phyloP scores from a whole-genome alignment of 2,329 filamentous ascomycete species.

The Diplodia corticola region DNA sequence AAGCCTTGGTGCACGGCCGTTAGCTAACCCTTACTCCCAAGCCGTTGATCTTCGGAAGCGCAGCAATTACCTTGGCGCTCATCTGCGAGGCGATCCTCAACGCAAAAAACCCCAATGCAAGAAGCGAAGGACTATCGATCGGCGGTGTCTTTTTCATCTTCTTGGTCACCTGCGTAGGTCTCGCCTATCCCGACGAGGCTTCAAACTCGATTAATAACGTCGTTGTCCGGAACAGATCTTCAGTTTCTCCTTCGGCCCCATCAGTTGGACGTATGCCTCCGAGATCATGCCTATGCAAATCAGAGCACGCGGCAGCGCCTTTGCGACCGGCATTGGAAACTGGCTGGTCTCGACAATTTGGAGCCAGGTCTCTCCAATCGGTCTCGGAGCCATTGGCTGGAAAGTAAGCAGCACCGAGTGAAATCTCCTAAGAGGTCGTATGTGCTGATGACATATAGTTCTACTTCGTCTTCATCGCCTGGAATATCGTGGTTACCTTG shows the following conservation, averaged over 20 bases:
- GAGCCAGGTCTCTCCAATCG: conserved; percentile 59
- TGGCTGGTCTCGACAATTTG: conserved; percentile 62
- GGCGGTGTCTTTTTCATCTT: conserved; percentile 68
- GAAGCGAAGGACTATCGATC: conserved; percentile 52
- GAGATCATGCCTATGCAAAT: conserved; percentile 69
- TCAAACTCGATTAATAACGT: conserved; percentile 24
- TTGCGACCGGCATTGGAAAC: conserved; percentile 59
- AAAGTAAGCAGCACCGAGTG: conserved; percentile 28
- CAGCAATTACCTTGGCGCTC: conserved; percentile 58
- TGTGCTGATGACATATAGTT: conserved; percentile 35
- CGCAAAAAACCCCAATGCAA: conserved; percentile 33
- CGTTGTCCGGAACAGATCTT: conserved; percentile 46
- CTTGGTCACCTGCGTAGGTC: conserved; percentile 40
- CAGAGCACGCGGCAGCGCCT: conserved; percentile 59
- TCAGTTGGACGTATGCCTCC: conserved; percentile 65
- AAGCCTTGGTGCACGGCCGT: background rate
- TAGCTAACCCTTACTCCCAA: conserved; percentile 40
- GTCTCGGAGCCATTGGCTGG: conserved; percentile 51
- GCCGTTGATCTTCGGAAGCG: conserved; percentile 56
- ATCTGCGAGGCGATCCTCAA: conserved; percentile 62
- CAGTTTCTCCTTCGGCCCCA: conserved; percentile 60
- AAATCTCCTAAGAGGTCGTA: background rate
- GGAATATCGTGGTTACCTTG: conserved; percentile 47
- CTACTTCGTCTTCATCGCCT: conserved; percentile 60
- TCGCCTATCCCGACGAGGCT: conserved; percentile 33